These are phyloP conservation scores for Chlamydomonas sphaeroides DNA, from an alignment of 139 green algal genomes.

Conservation along the genomic window DNA sequence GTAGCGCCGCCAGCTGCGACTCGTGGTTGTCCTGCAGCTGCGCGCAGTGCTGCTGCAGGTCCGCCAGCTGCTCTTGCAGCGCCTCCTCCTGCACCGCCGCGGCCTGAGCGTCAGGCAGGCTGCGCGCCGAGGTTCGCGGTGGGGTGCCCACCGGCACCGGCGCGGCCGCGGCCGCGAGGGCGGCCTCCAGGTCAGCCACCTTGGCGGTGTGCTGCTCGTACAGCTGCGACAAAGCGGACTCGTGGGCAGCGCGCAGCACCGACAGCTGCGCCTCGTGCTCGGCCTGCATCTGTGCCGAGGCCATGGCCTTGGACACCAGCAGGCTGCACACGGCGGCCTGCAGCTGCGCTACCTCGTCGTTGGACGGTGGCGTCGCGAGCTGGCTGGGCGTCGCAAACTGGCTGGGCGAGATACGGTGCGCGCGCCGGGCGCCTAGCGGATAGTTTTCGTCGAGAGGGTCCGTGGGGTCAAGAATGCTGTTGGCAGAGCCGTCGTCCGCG, in stretches of 20 bases:
- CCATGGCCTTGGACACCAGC: constrained; percentile 5
- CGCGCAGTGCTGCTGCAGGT: not conserved
- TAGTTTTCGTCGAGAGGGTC: constrained; percentile 16
- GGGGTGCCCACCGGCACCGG: no score
- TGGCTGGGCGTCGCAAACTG: no score
- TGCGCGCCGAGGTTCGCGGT: not conserved
- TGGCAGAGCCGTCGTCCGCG: not conserved
- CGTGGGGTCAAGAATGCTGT: not conserved
- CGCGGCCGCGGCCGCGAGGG: not conserved
- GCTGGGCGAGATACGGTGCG: no score
- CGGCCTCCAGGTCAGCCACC: not conserved
- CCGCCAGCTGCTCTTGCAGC: not conserved
- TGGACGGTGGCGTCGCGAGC: not conserved
- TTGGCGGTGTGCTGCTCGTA: not conserved
- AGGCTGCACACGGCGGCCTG: constrained; percentile 18
- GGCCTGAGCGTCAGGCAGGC: not conserved
- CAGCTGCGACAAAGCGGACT: not conserved
- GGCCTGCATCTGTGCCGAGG: not conserved
- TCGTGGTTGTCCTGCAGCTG: not conserved
- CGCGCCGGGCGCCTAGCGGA: not conserved
- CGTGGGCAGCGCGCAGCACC: not conserved
- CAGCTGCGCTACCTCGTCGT: constrained; percentile 6
- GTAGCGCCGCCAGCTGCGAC: not conserved
- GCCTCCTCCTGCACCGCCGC: not conserved
- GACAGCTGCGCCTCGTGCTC: not conserved